phyloP scores from a whole-genome alignment of 805 yeast species.

The Saccharomycopsis oosterbeekiorum region DNA sequence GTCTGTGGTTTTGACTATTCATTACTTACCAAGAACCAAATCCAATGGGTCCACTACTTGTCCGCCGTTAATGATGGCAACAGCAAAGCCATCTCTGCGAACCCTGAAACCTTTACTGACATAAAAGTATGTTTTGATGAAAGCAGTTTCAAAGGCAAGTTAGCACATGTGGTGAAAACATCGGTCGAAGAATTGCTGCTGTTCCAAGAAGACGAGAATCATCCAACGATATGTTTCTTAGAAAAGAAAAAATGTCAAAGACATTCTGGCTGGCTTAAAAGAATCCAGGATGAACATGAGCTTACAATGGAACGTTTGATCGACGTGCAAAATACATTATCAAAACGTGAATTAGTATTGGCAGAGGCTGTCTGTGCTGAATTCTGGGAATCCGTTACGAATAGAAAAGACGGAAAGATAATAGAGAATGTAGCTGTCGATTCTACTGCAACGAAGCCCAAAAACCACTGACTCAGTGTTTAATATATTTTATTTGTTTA shows the following conservation, averaged over 20 bases:
- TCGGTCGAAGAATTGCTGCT: not conserved
- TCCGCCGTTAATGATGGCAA: not conserved
- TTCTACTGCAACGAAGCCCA: too few species aligned
- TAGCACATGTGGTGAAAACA: not conserved
- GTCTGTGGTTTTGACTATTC: not conserved
- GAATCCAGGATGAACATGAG: conserved; percentile 12
- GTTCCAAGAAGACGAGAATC: not conserved
- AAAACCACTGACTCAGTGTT: too few species aligned
- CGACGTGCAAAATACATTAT: not conserved
- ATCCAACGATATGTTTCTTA: conserved; percentile 32
- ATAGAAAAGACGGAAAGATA: not conserved
- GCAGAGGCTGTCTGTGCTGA: not conserved
- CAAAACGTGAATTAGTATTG: not conserved
- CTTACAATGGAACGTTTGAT: conserved; percentile 3
- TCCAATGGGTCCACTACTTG: conserved; percentile 12
- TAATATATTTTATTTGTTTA: not conserved
- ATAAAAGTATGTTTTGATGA: not conserved
- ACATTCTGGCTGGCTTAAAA: conserved; percentile 43
- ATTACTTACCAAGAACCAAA: not conserved
- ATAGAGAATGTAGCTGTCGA: not conserved
- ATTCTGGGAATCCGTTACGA: conserved; percentile 12
- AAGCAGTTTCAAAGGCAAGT: not conserved
- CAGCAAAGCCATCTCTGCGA: not conserved
- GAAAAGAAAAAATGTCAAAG: conserved; percentile 48
- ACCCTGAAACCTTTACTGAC: not conserved